phyloP scores from a whole-genome alignment of 495 filamentous ascomycete genomes.

The Lasiosphaeris hirsuta region DNA sequence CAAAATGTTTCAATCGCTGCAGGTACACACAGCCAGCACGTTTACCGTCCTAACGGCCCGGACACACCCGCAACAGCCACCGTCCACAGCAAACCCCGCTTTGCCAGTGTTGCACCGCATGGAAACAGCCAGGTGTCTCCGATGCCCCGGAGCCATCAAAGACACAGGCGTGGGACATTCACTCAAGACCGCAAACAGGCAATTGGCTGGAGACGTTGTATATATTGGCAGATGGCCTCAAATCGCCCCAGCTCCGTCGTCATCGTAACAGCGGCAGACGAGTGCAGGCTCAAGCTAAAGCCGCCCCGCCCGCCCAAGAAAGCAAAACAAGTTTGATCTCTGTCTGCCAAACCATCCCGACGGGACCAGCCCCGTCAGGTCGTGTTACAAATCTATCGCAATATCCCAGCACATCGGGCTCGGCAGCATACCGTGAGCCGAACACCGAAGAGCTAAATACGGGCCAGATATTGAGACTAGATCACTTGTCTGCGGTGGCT shows the following conservation, averaged over 20 bases:
- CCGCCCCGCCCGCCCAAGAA: background rate
- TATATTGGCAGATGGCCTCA: background rate
- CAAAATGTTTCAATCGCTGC: background rate
- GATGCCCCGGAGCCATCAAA: too few relatives aligned
- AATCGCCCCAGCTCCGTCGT: background rate
- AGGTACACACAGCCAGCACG: background rate
- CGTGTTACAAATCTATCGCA: conserved; percentile 4
- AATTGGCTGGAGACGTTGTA: background rate
- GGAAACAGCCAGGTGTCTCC: too few relatives aligned
- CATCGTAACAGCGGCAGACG: background rate
- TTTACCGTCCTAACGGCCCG: background rate
- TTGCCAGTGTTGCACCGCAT: background rate
- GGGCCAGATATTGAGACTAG: conserved; percentile 5
- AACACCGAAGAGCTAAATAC: conserved; percentile 2
- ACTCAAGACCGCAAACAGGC: background rate
- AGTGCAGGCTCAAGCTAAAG: background rate
- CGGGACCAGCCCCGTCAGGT: background rate
- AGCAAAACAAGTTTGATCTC: background rate
- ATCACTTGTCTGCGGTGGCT: background rate
- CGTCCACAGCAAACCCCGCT: background rate
- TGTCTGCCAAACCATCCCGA: background rate
- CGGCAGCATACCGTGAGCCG: conserved; percentile 8
- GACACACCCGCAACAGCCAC: background rate
- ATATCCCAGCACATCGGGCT: conserved; percentile 12
- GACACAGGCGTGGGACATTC: background rate